Evolutionary conservation across 805 yeast species (phyloP).

Genomic region (Starmera amethionina): DNA sequence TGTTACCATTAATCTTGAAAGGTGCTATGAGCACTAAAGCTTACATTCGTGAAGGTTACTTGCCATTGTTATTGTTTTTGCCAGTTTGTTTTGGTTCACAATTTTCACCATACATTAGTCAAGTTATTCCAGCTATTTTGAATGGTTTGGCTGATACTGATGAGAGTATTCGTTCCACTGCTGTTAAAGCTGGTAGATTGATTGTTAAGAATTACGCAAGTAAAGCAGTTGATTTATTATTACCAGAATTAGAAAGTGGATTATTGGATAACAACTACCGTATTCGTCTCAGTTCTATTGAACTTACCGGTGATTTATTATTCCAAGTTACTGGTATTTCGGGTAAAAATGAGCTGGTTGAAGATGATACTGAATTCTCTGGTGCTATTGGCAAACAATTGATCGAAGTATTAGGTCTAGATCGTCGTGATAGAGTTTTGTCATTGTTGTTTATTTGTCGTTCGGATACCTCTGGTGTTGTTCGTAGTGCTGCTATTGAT

Average conservation of each 20-base stretch:
- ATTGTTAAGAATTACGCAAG: conserved; percentile 86
- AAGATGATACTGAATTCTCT: conserved; percentile 36
- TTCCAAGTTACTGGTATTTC: conserved; percentile 90
- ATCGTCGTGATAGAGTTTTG: conserved; percentile 78
- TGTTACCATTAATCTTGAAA: conserved; percentile 69
- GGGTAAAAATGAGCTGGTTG: conserved; percentile 61
- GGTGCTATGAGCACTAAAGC: conserved; percentile 60
- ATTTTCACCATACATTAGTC: conserved; percentile 79
- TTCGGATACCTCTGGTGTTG: conserved; percentile 81
- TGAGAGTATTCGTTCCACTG: conserved; percentile 80
- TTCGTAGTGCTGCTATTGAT: conserved; percentile 82
- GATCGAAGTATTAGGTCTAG: conserved; percentile 73
- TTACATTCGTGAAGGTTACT: conserved; percentile 80
- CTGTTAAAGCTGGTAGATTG: conserved; percentile 87
- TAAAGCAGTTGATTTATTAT: conserved; percentile 82
- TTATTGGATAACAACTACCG: conserved; percentile 73
- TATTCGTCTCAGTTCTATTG: conserved; percentile 88
- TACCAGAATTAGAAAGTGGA: conserved; percentile 92
- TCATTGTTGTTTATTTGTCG: conserved; percentile 89
- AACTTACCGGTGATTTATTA: conserved; percentile 87
- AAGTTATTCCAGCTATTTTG: conserved; percentile 85
- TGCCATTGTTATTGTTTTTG: conserved; percentile 79
- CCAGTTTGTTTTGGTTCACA: conserved; percentile 93
- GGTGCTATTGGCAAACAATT: conserved; percentile 53
- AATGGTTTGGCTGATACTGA: conserved; percentile 84